Conservation (phyloP, 768 basidiomycete species). For the Agaricus subrufescens region DNA sequence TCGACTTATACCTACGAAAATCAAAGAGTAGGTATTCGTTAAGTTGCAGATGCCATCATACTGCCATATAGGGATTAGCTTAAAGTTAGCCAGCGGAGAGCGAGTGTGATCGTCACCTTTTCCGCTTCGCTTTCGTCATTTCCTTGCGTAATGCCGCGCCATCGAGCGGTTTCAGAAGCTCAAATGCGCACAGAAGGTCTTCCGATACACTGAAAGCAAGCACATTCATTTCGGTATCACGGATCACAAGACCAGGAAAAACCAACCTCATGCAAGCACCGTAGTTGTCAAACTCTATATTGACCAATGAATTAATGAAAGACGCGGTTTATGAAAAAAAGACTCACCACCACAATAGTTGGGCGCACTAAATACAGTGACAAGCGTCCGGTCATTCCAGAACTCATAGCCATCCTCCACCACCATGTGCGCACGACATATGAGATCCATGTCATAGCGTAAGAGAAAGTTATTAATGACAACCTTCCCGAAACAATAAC, state of each 20-base stretch:
- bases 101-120: constrained; percentile 56
- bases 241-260: constrained; percentile 4
- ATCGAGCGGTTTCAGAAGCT: constrained; percentile 93
- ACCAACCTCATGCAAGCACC: constrained; percentile 89
- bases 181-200: constrained; percentile 95
- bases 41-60: constrained; percentile 9
- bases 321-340: constrained; percentile 7
- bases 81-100: background rate
- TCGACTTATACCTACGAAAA: background rate
- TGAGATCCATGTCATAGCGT: constrained; percentile 97
- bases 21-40: background rate
- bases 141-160: constrained; percentile 93
- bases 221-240: constrained; percentile 13
- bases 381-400: constrained; percentile 97
- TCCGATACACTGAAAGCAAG: constrained; percentile 73
- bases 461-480: constrained; percentile 96
- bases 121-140: constrained; percentile 98
- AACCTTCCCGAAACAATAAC: constrained; percentile 97
- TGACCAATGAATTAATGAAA: constrained; percentile 14
- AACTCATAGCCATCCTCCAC: constrained; percentile 99
- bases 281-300: constrained; percentile 88
- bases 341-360: constrained; percentile 92
- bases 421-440: constrained; percentile 99
- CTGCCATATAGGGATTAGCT: background rate
- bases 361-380: constrained; percentile 98